A percentile compares a stretch with the other conserved stretches of the same genome.
Evolutionary conservation across 306 rosid genomes (phyloP).

Genomic region (Cucumis melo): DNA sequence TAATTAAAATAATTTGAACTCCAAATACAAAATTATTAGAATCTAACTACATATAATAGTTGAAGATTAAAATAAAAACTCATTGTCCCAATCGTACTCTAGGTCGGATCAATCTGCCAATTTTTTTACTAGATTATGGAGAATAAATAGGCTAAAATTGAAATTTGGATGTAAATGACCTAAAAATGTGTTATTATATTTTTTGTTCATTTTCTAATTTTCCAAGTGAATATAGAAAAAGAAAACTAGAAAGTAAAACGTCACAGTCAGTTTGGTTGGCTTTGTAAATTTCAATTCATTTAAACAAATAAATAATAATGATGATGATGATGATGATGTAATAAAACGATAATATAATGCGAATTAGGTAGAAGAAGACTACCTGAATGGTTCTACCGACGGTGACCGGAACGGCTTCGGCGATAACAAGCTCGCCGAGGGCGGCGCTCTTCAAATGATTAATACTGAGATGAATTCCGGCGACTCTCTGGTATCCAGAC

Average conservation of each 20-base stretch:
- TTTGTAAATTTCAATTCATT: neutral
- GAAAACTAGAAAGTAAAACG: neutral
- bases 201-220: neutral
- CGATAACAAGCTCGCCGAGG: slow-evolving; percentile 53
- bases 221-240: neutral
- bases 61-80: too few species aligned
- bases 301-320: neutral
- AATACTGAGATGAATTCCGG: slow-evolving; percentile 83
- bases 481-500: slow-evolving; percentile 64
- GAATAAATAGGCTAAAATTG: too few species aligned
- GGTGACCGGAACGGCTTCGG: slow-evolving; percentile 54
- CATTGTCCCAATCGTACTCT: too few species aligned
- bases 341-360: too few species aligned
- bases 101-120: too few species aligned
- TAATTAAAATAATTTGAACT: too few species aligned
- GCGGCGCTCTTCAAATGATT: slow-evolving; percentile 62
- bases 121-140: too few species aligned
- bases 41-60: too few species aligned
- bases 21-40: too few species aligned
- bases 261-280: neutral
- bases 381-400: slow-evolving; percentile 76
- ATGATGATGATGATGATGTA: too few species aligned
- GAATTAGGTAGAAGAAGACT: neutral
- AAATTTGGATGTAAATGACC: too few species aligned
- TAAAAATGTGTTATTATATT: too few species aligned